phyloP scores from a whole-genome alignment of 1,284 basidiomycete species.

The Rhodotorula sp. region DNA sequence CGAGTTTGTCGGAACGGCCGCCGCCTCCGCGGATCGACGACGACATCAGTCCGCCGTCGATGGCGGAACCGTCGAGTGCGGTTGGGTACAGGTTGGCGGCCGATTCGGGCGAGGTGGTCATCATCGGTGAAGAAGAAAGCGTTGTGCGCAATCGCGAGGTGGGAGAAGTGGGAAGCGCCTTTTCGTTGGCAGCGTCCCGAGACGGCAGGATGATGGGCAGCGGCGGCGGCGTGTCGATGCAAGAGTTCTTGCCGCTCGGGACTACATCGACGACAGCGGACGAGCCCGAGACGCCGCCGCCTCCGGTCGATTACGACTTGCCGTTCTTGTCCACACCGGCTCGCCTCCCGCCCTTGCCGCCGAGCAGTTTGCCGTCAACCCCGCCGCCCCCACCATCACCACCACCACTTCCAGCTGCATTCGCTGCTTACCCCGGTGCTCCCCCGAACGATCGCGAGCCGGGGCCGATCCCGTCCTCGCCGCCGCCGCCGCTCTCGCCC shows the following conservation, averaged over 20 bases:
- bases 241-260: not conserved
- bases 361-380: not conserved
- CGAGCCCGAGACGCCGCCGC: conserved; percentile 7
- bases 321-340: not conserved
- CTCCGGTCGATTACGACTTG: conserved; percentile 4
- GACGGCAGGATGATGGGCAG: not conserved
- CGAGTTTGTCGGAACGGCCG: conserved; percentile 9
- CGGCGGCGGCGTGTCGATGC: not conserved
- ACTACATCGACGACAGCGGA: not conserved
- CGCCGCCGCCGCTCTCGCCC: not conserved
- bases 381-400: not conserved
- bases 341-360: not conserved
- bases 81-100: not conserved
- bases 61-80: conserved; percentile 2
- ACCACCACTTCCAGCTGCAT: not conserved
- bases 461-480: not conserved
- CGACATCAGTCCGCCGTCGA: conserved; percentile 34
- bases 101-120: not conserved
- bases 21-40: conserved; percentile 39
- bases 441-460: not conserved
- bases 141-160: not conserved
- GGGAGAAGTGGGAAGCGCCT: not conserved
- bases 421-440: not conserved
- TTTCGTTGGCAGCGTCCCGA: not conserved
- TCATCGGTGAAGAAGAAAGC: not conserved